Percentiles rank a stretch among this genome's conserved stretches.
Evolutionary conservation across 2,329 filamentous ascomycete genomes (phyloP).

Genomic region (Penicillium vulpinum): DNA sequence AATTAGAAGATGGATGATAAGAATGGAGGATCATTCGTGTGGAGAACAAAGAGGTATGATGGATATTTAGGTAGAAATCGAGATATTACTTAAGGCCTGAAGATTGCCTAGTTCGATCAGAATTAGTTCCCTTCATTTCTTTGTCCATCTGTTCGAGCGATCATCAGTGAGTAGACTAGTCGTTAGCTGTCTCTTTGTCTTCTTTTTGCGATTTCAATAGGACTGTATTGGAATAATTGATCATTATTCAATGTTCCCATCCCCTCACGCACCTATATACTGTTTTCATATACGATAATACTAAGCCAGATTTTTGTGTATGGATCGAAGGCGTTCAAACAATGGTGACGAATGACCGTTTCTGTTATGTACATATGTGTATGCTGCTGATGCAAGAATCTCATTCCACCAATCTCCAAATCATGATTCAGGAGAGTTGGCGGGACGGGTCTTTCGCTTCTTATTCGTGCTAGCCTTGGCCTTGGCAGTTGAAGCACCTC

Average conservation of each 20-base stretch:
- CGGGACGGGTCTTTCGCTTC: conserved; percentile 27
- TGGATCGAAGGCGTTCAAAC: neutral
- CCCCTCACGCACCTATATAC: neutral
- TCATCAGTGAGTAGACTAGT: neutral
- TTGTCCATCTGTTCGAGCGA: neutral
- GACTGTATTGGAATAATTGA: neutral
- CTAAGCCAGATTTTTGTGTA: neutral
- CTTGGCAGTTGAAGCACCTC: conserved; percentile 19
- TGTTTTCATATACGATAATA: neutral
- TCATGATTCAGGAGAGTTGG: neutral
- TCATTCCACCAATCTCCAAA: neutral
- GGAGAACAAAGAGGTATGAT: too few relatives aligned
- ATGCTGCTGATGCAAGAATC: neutral
- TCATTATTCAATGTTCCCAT: too few relatives aligned
- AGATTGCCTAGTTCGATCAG: neutral
- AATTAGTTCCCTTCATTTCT: neutral
- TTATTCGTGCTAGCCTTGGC: conserved; percentile 23
- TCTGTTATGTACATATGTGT: neutral
- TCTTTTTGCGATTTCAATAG: neutral
- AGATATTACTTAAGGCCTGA: too few relatives aligned
- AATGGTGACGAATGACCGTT: neutral
- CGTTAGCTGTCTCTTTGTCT: neutral
- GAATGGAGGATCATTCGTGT: too few relatives aligned
- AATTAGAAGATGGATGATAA: too few relatives aligned
- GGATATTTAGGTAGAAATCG: too few relatives aligned